Evolutionary conservation across 2,329 filamentous ascomycete genomes (phyloP), one percentile per base, ranked within the genome.

Genomic region (Monilinia polystroma): DNA sequence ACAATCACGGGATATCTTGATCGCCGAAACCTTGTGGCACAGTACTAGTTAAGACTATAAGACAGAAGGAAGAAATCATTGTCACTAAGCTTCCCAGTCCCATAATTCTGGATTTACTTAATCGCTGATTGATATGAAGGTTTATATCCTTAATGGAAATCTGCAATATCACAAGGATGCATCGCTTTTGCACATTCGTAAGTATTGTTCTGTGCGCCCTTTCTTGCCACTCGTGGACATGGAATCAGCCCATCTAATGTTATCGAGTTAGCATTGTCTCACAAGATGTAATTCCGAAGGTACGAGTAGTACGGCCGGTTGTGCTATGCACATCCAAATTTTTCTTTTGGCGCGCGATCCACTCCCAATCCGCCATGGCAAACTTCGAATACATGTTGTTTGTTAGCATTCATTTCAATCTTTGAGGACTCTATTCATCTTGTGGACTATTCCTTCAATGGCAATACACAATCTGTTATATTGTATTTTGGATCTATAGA

Each of bases 251-350:
- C 58, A 60, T 23, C 45, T 14, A 35, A 60, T 26, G n/a, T 38
- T 38, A 20, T 38, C 58, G 38, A 35, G 57, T 26, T 18, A 5
- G n/a, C 58, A 12, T 38, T 18, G 45, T 60, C 29, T 51, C 45
- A 60, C 58, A 38, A 60, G 26, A 49, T 12, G 2, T n/a, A 10
- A 60, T 60, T 38, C 29, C 29, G 43, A 20, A n/a, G 29, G 38
- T 51, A 38, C 58, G 38, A 60, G 57, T 51, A 60, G 45, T 60
- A 51, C 58, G n/a, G 20, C 29, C 58, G 58, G 35, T 51, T 38
- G 58, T 51, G 51, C 58, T 16, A 26, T 60, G 58, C 23, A 60
- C 41, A 32, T 58, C 41, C 58, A 60, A 43, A 29, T 23, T 16
- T 20, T 60, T 51, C 6, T 26, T 60, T 60, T 29, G 20, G 45